phyloP scores from a whole-genome alignment of 2,329 filamentous ascomycete species.

The Ophiostoma sp. region DNA sequence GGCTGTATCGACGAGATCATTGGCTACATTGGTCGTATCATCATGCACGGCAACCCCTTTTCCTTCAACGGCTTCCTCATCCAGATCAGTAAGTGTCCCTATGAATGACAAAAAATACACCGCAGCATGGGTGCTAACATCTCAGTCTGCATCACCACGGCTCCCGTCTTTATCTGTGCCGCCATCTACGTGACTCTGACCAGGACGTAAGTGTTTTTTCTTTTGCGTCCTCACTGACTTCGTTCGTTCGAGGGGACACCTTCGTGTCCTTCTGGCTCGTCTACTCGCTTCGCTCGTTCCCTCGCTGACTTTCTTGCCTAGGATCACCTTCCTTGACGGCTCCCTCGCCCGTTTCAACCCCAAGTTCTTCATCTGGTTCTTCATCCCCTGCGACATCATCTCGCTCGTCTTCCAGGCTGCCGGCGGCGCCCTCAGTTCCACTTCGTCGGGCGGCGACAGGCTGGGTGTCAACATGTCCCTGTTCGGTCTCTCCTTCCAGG shows the following conservation, averaged over 20 bases:
- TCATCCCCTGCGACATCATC: conserved; percentile 55
- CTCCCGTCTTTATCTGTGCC: conserved; percentile 59
- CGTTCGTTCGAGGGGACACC: background rate
- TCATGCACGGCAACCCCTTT: conserved; percentile 60
- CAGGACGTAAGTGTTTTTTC: conserved; percentile 25
- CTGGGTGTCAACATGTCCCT: conserved; percentile 51
- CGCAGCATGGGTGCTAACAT: background rate
- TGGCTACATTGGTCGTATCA: conserved; percentile 62
- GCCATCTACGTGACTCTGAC: conserved; percentile 65
- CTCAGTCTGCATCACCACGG: conserved; percentile 58
- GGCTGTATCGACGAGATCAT: conserved; percentile 60
- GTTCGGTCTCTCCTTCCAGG: conserved; percentile 59
- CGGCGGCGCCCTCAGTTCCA: conserved; percentile 54
- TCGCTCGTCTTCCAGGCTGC: conserved; percentile 57
- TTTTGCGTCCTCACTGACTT: background rate
- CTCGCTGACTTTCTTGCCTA: conserved; percentile 8
- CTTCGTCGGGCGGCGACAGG: conserved; percentile 47
- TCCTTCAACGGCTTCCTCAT: conserved; percentile 61
- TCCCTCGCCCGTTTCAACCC: conserved; percentile 45
- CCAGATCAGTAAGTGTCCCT: conserved; percentile 55
- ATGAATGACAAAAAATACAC: background rate
- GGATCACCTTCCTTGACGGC: conserved; percentile 42
- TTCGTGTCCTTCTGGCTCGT: background rate
- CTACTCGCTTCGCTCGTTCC: background rate
- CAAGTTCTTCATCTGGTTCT: conserved; percentile 45